These are phyloP conservation scores for Cryptosporidium muris DNA, from an alignment of 169 alveolate genomes.

Conservation along the genomic window DNA sequence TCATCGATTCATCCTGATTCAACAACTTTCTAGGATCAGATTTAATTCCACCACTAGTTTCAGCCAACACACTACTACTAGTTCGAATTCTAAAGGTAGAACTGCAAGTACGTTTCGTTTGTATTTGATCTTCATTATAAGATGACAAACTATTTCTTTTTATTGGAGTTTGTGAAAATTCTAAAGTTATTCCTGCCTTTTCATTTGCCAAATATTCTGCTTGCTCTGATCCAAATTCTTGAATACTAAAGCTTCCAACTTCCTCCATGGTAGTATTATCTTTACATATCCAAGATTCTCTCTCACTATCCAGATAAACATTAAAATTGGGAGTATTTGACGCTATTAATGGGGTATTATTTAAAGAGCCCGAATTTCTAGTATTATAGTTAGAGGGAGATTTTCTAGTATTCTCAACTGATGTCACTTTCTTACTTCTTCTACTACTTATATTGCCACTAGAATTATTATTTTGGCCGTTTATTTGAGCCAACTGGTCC, in stretches of 20 bases:
- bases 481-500: constrained; percentile 26
- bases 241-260: constrained; percentile 14
- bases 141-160: constrained; percentile 21
- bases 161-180: constrained; percentile 33
- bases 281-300: constrained; percentile 57
- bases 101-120: background rate
- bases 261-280: background rate
- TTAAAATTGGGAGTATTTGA: constrained; percentile 1
- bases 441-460: constrained; percentile 10
- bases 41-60: constrained; percentile 10
- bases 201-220: constrained; percentile 59
- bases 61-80: constrained; percentile 7
- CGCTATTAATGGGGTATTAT: background rate
- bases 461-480: constrained; percentile 1
- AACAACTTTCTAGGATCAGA: constrained; percentile 33
- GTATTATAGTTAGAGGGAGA: constrained; percentile 57
- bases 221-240: constrained; percentile 47
- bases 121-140: constrained; percentile 3
- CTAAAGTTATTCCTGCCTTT: constrained; percentile 44
- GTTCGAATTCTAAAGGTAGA: constrained; percentile 61
- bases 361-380: constrained; percentile 24
- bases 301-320: constrained; percentile 38
- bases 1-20: constrained; percentile 43
- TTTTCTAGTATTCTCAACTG: background rate
- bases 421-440: constrained; percentile 26